phyloP scores from a whole-genome alignment of 352 stramenopile species.

The Phytopythium vexans region DNA sequence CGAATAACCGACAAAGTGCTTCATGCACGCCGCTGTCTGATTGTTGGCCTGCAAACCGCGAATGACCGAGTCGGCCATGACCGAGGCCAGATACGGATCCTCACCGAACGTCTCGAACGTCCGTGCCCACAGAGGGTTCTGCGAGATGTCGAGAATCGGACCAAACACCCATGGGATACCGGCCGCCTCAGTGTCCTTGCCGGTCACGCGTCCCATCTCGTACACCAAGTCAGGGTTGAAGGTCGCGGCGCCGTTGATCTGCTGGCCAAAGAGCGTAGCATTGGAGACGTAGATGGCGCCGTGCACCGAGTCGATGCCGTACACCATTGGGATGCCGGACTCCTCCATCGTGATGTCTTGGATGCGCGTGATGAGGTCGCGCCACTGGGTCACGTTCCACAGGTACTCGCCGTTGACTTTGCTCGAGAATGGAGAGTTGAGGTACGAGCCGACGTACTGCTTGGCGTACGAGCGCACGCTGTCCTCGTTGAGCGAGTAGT shows the following conservation, averaged over 20 bases:
- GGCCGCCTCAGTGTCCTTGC: constrained; percentile 78
- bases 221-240: constrained; percentile 85
- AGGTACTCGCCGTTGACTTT: constrained; percentile 23
- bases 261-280: constrained; percentile 82
- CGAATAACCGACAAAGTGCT: constrained; percentile 86
- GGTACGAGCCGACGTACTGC: constrained; percentile 82
- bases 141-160: constrained; percentile 78
- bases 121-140: constrained; percentile 84
- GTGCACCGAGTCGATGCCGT: constrained; percentile 90
- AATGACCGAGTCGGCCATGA: constrained; percentile 70
- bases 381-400: constrained; percentile 67
- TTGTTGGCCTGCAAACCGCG: constrained; percentile 74
- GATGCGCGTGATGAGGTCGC: constrained; percentile 67
- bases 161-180: constrained; percentile 90
- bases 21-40: constrained; percentile 78
- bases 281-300: constrained; percentile 85
- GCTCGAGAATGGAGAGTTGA: constrained; percentile 61
- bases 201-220: constrained; percentile 66
- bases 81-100: constrained; percentile 74
- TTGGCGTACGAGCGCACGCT: constrained; percentile 62
- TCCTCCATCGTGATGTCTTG: constrained; percentile 75
- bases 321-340: constrained; percentile 65
- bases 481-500: constrained; percentile 59
- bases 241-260: constrained; percentile 85
- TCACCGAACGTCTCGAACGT: constrained; percentile 94